Base-by-base conservation (phyloP, 176 grass and related monocot genomes). In the Lolium rigidum region DNA sequence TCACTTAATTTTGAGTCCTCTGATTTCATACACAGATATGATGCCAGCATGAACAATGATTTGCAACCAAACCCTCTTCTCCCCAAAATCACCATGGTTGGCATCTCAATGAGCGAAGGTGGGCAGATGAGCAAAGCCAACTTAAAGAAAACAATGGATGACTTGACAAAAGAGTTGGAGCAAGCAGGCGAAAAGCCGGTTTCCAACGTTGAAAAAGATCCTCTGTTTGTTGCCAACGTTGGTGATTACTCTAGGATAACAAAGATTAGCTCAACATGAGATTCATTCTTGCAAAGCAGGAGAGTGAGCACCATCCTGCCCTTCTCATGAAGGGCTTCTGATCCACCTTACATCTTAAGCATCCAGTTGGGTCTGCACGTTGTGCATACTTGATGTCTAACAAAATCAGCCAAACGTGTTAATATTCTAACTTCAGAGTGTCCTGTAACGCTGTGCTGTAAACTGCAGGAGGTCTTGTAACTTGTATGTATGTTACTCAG, bases 1-100 rank as follows among this genome's bases (percentile, higher is more conserved):
- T 7, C 20, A n/a, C 82, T 25, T 67, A 76, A 54, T 89, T 58
- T 81, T 58, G 83, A 56, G 78, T 75, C 9, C 2, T 70, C n/a
- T 78, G 39, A 20, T 61, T 81, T 60, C 16, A 60, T 79, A 26
- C 7, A 49, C 82, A 93, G 90, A 70, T 84, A 37, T 13, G 80
- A 89, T 82, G 70, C 51, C 9, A 63, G 47, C 14, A 25, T 76
- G 57, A 83, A 82, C 31, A 79, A 84, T 70, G 84, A 85, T 82
- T 24, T 88, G 50, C 77, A 77, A 62, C 26, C 37, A 49, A 98
- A 98, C 70, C 93, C 91, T 59, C 90, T 95, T 51, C 90, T 95
- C 35, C 97, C 94, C 4, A 96, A 96, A 83, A 92, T 99, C 66
- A 98, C 94, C 13, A 96, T 96, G 94, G 93, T 99, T 77, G 94